Evolutionary conservation across 371 early-diverging fungal genomes (phyloP), one percentile per base, ranked within the genome.

Genomic region (Mortierella sp.): DNA sequence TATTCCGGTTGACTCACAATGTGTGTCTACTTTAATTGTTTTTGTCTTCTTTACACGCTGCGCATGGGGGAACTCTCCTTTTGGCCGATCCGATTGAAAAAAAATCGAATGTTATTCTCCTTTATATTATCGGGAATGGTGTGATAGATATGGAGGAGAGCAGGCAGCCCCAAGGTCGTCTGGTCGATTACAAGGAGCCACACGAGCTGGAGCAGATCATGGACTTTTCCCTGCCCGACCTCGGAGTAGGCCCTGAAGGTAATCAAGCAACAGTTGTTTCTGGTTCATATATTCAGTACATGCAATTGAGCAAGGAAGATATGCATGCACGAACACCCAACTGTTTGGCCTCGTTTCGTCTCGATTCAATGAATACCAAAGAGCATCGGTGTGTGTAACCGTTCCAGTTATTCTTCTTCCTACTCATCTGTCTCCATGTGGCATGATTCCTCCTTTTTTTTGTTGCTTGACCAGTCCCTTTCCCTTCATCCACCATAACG

Each of bases 171-270:
- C 82, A 83, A 2, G 81, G 80, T 7, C 83, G 78, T 54, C 90
- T 94, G 2, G 90, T 94, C n/a, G 77, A 91, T 1, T 89, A 89
- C 76, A 79, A 80, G 72, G 74, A 88, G n/a, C 93, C 93, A 0
- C 78, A 90, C 31, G 92, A 92, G 42, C 79, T 94, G 8, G 91
- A 90, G 58, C 85, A 89, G 72, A 73, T 86, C 6, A 88, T 94
- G 72, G 93, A 94, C 81, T 89, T 93, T 21, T 78, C 83, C 11
- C 70, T 94, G 42, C 90, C 93, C 3, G 88, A 89, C 14, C 50
- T 80, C 1, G 94, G 93, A 13, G 78, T 90, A 11, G 92, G 92
- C 34, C 76, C 90, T 28, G 90, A 93, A 73, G 93, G 93, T 92
- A 89, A 75, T 38, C 26, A 34, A 16, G n/a, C n/a, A n/a, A n/a